These are phyloP conservation scores for Lasiodiplodia hormozganensis DNA, from an alignment of 2,329 filamentous ascomycete species.

Conservation along the genomic window DNA sequence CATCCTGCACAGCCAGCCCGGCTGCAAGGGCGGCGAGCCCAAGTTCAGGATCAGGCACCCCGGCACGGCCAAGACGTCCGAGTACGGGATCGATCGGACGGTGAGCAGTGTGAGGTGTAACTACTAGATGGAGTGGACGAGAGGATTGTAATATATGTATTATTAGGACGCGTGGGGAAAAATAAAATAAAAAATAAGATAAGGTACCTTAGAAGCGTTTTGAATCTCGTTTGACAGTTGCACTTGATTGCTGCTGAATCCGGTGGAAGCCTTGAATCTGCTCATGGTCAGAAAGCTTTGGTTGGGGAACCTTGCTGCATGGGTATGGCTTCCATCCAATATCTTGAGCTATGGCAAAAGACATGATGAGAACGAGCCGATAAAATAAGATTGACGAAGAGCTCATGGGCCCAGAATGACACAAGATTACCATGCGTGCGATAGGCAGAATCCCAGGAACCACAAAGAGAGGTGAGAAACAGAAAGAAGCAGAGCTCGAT, in stretches of 20 bases:
- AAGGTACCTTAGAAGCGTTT: no score
- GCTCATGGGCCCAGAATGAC: no score
- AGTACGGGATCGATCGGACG: neutral
- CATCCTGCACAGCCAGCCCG: neutral
- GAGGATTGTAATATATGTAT: neutral
- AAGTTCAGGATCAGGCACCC: slow-evolving; percentile 4
- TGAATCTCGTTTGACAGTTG: no score
- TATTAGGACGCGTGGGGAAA: neutral
- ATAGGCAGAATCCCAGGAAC: neutral
- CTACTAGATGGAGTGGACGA: neutral
- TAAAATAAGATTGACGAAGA: no score
- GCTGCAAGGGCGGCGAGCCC: slow-evolving; percentile 1
- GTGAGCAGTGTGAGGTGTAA: slow-evolving; percentile 5
- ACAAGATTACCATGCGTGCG: no score
- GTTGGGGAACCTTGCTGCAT: no score
- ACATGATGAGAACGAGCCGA: neutral
- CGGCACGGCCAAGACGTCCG: slow-evolving; percentile 10
- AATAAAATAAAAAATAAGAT: no score
- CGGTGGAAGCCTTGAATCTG: no score
- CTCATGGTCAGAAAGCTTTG: no score
- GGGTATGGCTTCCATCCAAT: no score
- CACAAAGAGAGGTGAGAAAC: neutral
- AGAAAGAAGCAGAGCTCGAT: neutral
- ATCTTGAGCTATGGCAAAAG: no score
- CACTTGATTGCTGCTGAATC: no score